A percentile compares a stretch with the other conserved stretches of the same genome.
Conservation (phyloP, 2,329 filamentous ascomycete genomes). For the Parascedosporium putredinis region DNA sequence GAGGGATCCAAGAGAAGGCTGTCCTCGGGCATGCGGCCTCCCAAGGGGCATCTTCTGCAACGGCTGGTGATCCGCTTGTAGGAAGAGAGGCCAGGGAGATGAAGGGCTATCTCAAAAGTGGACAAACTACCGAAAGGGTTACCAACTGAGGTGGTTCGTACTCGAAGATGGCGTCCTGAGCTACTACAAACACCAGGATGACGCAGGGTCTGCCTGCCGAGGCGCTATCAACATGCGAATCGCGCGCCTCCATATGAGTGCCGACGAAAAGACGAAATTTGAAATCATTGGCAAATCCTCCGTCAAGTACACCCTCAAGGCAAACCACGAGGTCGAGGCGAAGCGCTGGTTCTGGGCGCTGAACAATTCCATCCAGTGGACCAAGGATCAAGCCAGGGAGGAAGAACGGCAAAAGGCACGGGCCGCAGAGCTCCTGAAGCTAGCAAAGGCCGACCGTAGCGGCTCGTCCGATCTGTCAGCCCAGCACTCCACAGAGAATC, state of each 20-base stretch:
- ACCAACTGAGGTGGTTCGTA: slow-evolving; percentile 96
- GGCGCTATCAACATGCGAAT: slow-evolving; percentile 99
- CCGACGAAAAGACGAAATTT: slow-evolving; percentile 94
- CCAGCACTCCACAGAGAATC: slow-evolving; percentile 39
- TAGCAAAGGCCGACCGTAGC: slow-evolving; percentile 69
- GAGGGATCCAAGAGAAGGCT: slow-evolving; percentile 93
- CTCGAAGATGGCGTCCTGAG: slow-evolving; percentile 94
- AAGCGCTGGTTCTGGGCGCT: slow-evolving; percentile 99
- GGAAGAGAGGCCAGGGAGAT: slow-evolving; percentile 89
- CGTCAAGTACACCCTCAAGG: slow-evolving; percentile 95
- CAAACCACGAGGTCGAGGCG: slow-evolving; percentile 94
- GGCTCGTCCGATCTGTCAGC: slow-evolving; percentile 36
- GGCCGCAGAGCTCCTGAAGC: slow-evolving; percentile 63
- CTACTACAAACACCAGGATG: slow-evolving; percentile 99
- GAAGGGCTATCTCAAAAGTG: slow-evolving; percentile 99
- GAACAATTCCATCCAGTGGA: slow-evolving; percentile 98
- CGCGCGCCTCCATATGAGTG: slow-evolving; percentile 86
- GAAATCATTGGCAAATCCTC: slow-evolving; percentile 97
- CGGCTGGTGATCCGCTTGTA: slow-evolving; percentile 50
- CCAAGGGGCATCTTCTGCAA: slow-evolving; percentile 41
- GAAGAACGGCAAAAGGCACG: slow-evolving; percentile 68
- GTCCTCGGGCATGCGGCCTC: slow-evolving; percentile 68
- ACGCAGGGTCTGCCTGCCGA: slow-evolving; percentile 88
- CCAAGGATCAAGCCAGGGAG: slow-evolving; percentile 91
- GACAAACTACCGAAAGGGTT: slow-evolving; percentile 97